Base-by-base conservation (phyloP, 1,139 yeast species). In the Oligophagozyma castellii region DNA sequence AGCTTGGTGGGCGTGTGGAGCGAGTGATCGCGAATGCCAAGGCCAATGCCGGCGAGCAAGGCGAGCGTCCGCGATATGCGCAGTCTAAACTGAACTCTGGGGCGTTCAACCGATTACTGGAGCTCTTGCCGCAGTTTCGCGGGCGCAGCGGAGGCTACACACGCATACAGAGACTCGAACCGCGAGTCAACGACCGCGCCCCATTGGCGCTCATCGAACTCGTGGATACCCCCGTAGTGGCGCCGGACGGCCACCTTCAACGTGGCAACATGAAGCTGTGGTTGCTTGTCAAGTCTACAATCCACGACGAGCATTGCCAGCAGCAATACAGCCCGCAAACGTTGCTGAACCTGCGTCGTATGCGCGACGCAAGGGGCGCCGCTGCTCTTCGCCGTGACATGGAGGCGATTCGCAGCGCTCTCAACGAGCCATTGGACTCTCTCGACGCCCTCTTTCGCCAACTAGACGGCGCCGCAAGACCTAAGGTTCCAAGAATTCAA, bases 201-300 rank as follows among this genome's bases (percentile, higher is more conserved):
- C 89, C 92, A 14, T 89, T 80, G 65, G 75, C 93, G 2, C 75
- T 89, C 11, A 53, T 92, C 32, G 98, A 92, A 55, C 62, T 92
- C 30, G 93, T 89, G 2, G 95, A 80, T 42, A 74, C 78, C 8
- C 69, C 69, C 6, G 40, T 46, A 4, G 35, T 42, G 27, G 21
- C 14, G 8, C 33, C 11, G 40, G 38, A 5, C 22, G 13, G 14
- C 21, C n/a, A 29, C 33, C 5, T 35, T 48, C 35, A 38, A 14
- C 42, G 44, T 22, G 57, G 57, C 12, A 49, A 51, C 29, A 23
- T 53, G 32, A 48, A 46, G 31, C 38, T 50, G 22, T 53, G 58
- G 58, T 29, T 52, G 23, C 25, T 45, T 19, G 37, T 44, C 23
- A 50, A 49, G 33, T 36, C 43, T 37, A 40, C 30, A 34, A 39